phyloP scores from a whole-genome alignment of 768 basidiomycete species.

The Scleroderma citrinum region DNA sequence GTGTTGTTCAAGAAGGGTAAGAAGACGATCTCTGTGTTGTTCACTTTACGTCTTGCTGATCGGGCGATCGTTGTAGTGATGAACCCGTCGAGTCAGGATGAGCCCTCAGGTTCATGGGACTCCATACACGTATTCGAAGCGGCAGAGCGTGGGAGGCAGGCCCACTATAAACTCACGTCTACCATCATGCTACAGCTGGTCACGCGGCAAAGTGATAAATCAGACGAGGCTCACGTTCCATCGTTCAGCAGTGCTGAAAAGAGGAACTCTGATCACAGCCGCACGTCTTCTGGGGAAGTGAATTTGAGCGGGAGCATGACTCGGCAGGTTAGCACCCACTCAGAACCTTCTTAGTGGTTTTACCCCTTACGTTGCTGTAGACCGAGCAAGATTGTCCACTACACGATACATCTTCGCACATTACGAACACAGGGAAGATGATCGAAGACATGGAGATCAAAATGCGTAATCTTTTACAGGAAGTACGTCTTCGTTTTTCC shows the following conservation, averaged over 20 bases:
- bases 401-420: conserved; percentile 76
- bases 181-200: conserved; percentile 94
- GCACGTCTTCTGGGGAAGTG: conserved; percentile 69
- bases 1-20: conserved; percentile 92
- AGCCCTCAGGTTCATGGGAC: conserved; percentile 90
- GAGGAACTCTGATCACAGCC: conserved; percentile 37
- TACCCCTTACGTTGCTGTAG: conserved; percentile 34
- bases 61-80: conserved; percentile 42
- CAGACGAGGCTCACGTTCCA: conserved; percentile 17
- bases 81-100: conserved; percentile 46
- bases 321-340: conserved; percentile 62
- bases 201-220: conserved; percentile 38
- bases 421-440: conserved; percentile 90
- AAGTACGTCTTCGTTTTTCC: conserved; percentile 39
- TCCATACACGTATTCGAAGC: conserved; percentile 98
- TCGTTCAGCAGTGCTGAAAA: conserved; percentile 24
- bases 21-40: conserved; percentile 8
- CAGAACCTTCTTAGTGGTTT: conserved; percentile 8
- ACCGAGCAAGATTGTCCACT: conserved; percentile 83
- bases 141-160: conserved; percentile 84
- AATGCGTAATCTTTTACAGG: conserved; percentile 92
- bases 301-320: conserved; percentile 96
- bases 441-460: conserved; percentile 99
- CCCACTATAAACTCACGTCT: conserved; percentile 95
- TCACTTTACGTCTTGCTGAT: conserved; percentile 4